Percentiles rank a stretch among this genome's conserved stretches.
Evolutionary conservation across 441 rosid genomes (phyloP).

Genomic region (Gossypium laxum): DNA sequence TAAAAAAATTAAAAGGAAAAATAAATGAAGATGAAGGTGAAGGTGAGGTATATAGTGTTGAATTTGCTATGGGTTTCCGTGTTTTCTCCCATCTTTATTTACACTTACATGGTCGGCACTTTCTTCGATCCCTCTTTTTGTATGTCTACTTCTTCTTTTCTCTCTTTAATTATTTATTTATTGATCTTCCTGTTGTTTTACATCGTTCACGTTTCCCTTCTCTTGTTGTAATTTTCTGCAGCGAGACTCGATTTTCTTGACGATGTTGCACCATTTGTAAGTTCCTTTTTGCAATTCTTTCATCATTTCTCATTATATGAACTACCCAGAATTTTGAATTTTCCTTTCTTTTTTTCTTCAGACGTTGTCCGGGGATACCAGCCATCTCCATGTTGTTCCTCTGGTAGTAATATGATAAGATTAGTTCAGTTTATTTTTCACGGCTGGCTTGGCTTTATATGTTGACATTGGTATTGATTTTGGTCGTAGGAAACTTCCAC

Average conservation of each 20-base stretch:
- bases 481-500: slow-evolving; percentile 36
- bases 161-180: neutral
- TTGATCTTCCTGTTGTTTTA: neutral
- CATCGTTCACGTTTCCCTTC: neutral
- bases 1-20: neutral
- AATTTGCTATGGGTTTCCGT: slow-evolving; percentile 42
- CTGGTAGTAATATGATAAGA: slow-evolving; percentile 26
- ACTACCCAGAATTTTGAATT: neutral
- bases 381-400: slow-evolving; percentile 39
- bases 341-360: slow-evolving; percentile 15
- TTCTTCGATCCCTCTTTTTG: slow-evolving; percentile 29
- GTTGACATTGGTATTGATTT: neutral
- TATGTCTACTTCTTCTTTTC: slow-evolving; percentile 9
- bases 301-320: neutral
- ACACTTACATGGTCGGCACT: slow-evolving; percentile 33
- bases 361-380: slow-evolving; percentile 34
- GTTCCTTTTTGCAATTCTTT: slow-evolving; percentile 11
- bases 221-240: slow-evolving; percentile 17
- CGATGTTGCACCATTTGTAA: slow-evolving; percentile 41
- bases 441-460: neutral
- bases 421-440: neutral
- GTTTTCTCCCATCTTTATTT: slow-evolving; percentile 46
- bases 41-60: slow-evolving; percentile 38
- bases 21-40: slow-evolving; percentile 19
- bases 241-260: slow-evolving; percentile 41